Conservation (phyloP, 2,329 filamentous ascomycete genomes). For the Stagonosporopsis cucurbitacearum region DNA sequence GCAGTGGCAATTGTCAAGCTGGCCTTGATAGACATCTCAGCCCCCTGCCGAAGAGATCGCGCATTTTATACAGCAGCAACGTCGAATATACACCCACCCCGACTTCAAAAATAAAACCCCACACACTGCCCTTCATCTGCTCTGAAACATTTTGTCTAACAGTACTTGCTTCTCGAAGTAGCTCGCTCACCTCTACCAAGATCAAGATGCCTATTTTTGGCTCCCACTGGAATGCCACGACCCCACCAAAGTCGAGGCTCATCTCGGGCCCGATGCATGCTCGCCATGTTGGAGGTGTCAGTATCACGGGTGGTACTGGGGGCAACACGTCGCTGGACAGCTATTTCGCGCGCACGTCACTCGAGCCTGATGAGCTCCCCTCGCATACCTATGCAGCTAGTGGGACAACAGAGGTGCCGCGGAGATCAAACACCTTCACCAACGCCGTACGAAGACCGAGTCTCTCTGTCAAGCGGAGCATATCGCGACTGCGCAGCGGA, state of each 20-base stretch:
- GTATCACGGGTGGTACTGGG: slow-evolving; percentile 29
- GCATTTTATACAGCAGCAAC: not conserved
- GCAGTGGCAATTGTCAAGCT: slow-evolving; percentile 15
- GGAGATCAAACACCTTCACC: slow-evolving; percentile 37
- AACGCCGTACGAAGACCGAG: slow-evolving; percentile 34
- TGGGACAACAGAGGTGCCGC: slow-evolving; percentile 34
- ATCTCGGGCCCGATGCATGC: slow-evolving; percentile 45
- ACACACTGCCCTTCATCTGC: not conserved
- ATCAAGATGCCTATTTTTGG: slow-evolving; percentile 15
- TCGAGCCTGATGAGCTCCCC: slow-evolving; percentile 37
- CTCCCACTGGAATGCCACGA: slow-evolving; percentile 19
- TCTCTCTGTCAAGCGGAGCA: slow-evolving; percentile 34
- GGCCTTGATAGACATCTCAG: slow-evolving; percentile 18
- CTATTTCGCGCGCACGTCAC: slow-evolving; percentile 25
- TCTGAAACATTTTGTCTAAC: slow-evolving; percentile 25
- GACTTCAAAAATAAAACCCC: not conserved
- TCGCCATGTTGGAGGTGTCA: slow-evolving; percentile 42
- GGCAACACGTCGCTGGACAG: slow-evolving; percentile 24
- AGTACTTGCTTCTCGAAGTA: not conserved
- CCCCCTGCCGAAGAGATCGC: slow-evolving; percentile 5
- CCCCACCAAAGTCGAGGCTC: slow-evolving; percentile 31
- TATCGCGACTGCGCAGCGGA: slow-evolving; percentile 29
- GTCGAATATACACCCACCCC: not conserved
- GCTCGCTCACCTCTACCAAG: not conserved
- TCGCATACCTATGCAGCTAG: slow-evolving; percentile 35